A percentile compares a stretch with the other conserved stretches of the same genome.
phyloP scores from a whole-genome alignment of 2,329 filamentous ascomycete species.

The Phyllachora maydis region DNA sequence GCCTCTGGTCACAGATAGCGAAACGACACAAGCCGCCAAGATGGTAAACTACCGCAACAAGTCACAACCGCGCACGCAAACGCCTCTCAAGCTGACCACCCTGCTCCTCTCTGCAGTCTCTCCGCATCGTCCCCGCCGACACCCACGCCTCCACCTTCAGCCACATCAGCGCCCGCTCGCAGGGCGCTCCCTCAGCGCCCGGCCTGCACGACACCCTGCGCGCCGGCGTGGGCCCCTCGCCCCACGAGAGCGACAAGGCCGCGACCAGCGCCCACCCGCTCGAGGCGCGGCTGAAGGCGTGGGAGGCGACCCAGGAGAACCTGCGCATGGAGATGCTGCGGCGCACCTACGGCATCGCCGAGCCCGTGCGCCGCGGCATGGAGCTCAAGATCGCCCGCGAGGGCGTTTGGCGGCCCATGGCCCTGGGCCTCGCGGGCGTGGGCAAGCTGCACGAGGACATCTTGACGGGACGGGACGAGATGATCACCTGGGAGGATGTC shows the following conservation, averaged over 20 bases:
- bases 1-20: too few relatives aligned
- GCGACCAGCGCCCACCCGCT: constrained; percentile 70
- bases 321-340: constrained; percentile 79
- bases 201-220: constrained; percentile 90
- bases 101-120: constrained; percentile 35
- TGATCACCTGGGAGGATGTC: constrained; percentile 83
- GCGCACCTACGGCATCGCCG: constrained; percentile 75
- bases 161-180: constrained; percentile 33
- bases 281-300: constrained; percentile 71
- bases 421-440: constrained; percentile 35
- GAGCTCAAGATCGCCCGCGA: constrained; percentile 74
- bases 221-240: constrained; percentile 50
- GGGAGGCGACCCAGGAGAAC: constrained; percentile 74
- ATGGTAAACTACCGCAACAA: constrained; percentile 22
- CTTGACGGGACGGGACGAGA: constrained; percentile 55
- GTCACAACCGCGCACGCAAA: not conserved
- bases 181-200: constrained; percentile 71
- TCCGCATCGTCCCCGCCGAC: constrained; percentile 68
- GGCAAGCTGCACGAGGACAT: constrained; percentile 77
- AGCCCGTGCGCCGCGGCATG: constrained; percentile 85
- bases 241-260: constrained; percentile 24
- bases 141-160: constrained; percentile 44
- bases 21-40: constrained; percentile 12
- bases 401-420: constrained; percentile 60
- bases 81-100: not conserved